These are phyloP conservation scores for Penicillium canescens DNA, from an alignment of 495 filamentous ascomycete genomes.

Conservation along the genomic window DNA sequence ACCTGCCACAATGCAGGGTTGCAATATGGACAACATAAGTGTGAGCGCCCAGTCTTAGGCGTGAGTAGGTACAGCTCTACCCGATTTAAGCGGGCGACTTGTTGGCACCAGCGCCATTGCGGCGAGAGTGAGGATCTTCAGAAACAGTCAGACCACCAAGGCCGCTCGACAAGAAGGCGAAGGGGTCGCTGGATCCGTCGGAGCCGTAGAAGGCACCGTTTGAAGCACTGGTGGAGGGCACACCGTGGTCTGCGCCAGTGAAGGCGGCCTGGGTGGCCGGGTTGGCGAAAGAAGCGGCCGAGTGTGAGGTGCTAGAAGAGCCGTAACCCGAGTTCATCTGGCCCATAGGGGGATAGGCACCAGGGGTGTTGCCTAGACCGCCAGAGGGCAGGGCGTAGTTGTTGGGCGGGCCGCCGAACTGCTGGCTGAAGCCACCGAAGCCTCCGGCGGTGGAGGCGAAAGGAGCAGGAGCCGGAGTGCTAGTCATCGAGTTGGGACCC, in stretches of 20 bases:
- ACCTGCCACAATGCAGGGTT: conserved; percentile 43
- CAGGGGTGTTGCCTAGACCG: conserved; percentile 72
- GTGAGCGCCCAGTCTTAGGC: conserved; percentile 24
- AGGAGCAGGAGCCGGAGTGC: conserved; percentile 79
- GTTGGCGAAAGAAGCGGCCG: conserved; percentile 88
- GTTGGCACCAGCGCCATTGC: conserved; percentile 64
- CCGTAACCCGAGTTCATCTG: conserved; percentile 73
- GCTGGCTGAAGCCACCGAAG: conserved; percentile 77
- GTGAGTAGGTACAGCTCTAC: conserved; percentile 17
- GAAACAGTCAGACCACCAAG: conserved; percentile 79
- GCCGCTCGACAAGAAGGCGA: conserved; percentile 83
- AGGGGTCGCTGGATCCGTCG: conserved; percentile 73
- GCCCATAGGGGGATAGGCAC: conserved; percentile 75
- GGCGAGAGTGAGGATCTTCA: conserved; percentile 72
- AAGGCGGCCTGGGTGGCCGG: conserved; percentile 91
- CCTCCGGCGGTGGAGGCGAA: conserved; percentile 74
- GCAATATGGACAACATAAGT: conserved; percentile 45
- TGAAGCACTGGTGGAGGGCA: conserved; percentile 49
- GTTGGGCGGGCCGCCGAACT: conserved; percentile 85
- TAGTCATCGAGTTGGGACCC: conserved; percentile 78
- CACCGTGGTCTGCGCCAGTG: conserved; percentile 75
- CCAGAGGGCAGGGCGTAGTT: conserved; percentile 89
- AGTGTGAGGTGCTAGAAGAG: conserved; percentile 66
- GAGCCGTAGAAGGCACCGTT: conserved; percentile 60
- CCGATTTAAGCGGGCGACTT: conserved; percentile 48